Base-by-base conservation (phyloP, 2,329 filamentous ascomycete genomes). In the Ambrosiella xylebori region DNA sequence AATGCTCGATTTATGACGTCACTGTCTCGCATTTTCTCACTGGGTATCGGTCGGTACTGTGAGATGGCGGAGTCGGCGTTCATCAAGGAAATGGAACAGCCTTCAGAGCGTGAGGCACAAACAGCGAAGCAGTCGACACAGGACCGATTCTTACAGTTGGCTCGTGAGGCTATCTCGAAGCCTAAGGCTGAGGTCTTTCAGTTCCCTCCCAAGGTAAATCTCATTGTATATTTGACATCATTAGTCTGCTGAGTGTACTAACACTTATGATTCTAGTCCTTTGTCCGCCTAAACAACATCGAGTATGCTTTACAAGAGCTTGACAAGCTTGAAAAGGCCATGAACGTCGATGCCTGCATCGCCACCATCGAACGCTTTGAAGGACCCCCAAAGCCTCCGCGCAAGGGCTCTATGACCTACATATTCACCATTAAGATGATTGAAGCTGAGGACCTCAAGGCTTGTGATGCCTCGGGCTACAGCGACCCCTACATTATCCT, bases 381-480 rank as follows among this genome's bases (percentile, higher is more conserved):
- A 35, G 87, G 87, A 7, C 84, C 86, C 1, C 76, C 80, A 57
- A 81, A 82, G 66, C 76, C 79, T 59, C 73, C 76, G 61, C 67
- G 71, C 58, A 82, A 82, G 64, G 85, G 82, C 65, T 81, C 84
- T 47, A 86, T 82, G 62, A 96, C 94, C 67, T 97, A 95, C 68
- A 90, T 96, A 58, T 98, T 98, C 71, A 97, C 93, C 0, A 90
- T 98, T 71, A 98, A 98, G 72, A 90, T 98, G 60, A 90, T 98
- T 35, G 93, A 98, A 70, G 93, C 88, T 7, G 93, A 98, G 71
- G 93, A 98, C 65, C 76, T 98, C 64, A 97, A 97, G 71, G 88
- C 93, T n/a, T 97, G 93, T 68, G 93, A 98, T 69, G 84, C 95
- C 64, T 94, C 87, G 65, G 93, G 93, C 40, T 81, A 85, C 63